Evolutionary conservation across 1,284 basidiomycete genomes (phyloP), one percentile per base, ranked within the genome.

Genomic region (Ganoderma leucocontextum): DNA sequence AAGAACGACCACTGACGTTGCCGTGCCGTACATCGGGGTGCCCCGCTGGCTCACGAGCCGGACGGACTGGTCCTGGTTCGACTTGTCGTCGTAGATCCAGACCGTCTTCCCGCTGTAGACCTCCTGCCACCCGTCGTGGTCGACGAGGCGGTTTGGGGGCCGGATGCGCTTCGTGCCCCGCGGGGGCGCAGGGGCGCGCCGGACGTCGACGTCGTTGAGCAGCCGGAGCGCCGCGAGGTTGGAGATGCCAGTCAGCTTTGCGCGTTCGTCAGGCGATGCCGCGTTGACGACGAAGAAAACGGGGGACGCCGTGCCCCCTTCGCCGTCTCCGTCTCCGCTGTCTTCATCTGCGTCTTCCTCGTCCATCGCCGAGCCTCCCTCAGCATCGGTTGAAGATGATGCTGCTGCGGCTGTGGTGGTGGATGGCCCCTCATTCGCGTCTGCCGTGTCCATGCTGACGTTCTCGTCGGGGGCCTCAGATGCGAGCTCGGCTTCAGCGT

Each of bases 61-160:
- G 59, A 85, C 89, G 70, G 87, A 90, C 71, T 85, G 85, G 77
- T 94, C 91, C 15, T 61, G 70, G 75, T 92, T 91, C 25, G 91
- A 92, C 72, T 80, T 80, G 9, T 82, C 74, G 73, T 94, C 92
- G 75, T 93, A 94, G 59, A 94, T 84, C 92, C 93, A 94, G 19
- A 94, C 71, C 35, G 83, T 85, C 74, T 87, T 86, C 7, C 93
- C 92, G 3, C 74, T 73, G 76, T 94, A 94, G n/a, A 89, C 82
- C 77, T 94, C 93, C 77, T 93, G 91, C 84, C 87, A 88, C 4
- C 89, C 88, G 55, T 83, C 81, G 60, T 82, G 79, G 74, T 91
- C 90, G 53, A 90, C 83, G n/a, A 94, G 83, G 49, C 86, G 82
- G 76, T 90, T 86, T 22, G 81, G 82, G 33, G 86, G 83, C 39